phyloP scores from a whole-genome alignment of 176 grass and related monocot species.

The Carex myosuroides region DNA sequence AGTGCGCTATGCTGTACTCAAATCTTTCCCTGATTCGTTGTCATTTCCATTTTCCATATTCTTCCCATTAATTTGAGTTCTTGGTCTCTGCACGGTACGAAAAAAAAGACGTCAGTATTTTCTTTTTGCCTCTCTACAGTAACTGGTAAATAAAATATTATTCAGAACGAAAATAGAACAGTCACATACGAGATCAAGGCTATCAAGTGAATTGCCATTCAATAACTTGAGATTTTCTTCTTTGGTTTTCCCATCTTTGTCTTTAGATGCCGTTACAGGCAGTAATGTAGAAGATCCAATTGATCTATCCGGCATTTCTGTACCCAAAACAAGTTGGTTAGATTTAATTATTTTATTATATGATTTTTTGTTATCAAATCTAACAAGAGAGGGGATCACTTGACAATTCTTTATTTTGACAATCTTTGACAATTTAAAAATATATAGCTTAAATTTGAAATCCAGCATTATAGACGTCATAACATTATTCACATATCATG shows the following conservation, averaged over 20 bases:
- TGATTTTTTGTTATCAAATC: background rate
- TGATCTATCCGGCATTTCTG: constrained; percentile 91
- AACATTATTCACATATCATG: too few species aligned
- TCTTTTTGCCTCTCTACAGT: background rate
- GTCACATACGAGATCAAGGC: constrained; percentile 63
- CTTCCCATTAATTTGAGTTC: constrained; percentile 81
- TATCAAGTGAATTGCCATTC: constrained; percentile 76
- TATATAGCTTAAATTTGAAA: too few species aligned
- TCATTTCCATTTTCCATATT: constrained; percentile 29
- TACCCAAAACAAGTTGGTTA: background rate
- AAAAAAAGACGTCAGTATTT: constrained; percentile 19
- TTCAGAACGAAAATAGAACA: background rate
- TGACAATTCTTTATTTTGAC: too few species aligned
- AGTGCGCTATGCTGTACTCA: constrained; percentile 21
- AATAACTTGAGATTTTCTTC: constrained; percentile 75
- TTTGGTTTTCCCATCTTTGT: constrained; percentile 51
- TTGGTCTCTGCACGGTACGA: constrained; percentile 47
- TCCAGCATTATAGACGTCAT: too few species aligned
- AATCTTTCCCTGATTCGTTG: constrained; percentile 21
- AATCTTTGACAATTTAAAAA: too few species aligned
- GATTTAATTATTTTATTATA: background rate
- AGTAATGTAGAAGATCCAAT: constrained; percentile 39
- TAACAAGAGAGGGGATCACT: background rate
- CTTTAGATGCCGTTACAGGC: constrained; percentile 52
- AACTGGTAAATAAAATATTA: background rate